These are phyloP conservation scores for Camellia granthamiana DNA, from an alignment of 148 eudicot species.

Conservation along the genomic window DNA sequence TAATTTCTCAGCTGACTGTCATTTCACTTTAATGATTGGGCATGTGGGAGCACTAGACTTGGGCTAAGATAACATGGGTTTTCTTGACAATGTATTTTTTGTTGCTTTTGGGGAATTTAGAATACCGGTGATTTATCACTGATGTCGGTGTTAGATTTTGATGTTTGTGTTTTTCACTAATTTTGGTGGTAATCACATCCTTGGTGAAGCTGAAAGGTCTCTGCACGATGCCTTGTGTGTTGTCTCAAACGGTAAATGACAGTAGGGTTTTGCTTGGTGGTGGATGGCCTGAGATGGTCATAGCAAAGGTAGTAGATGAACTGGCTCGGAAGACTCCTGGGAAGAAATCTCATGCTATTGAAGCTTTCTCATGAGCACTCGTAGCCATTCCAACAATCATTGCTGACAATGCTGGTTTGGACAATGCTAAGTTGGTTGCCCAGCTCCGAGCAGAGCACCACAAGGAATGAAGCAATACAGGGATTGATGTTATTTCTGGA, in stretches of 20 bases:
- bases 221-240: conserved; percentile 93
- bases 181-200: conserved; percentile 75
- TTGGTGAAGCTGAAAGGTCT: conserved; percentile 97
- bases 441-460: conserved; percentile 97
- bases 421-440: conserved; percentile 90
- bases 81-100: not conserved
- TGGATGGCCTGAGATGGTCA: conserved; percentile 99
- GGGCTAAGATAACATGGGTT: not conserved
- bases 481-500: conserved; percentile 90
- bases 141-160: not conserved
- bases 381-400: conserved; percentile 86
- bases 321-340: conserved; percentile 92
- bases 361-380: conserved; percentile 92
- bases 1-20: not conserved
- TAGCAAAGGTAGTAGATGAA: conserved; percentile 93
- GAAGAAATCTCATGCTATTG: conserved; percentile 93
- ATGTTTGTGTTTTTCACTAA: not conserved
- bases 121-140: not conserved
- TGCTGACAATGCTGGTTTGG: conserved; percentile 96
- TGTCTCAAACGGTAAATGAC: conserved; percentile 93
- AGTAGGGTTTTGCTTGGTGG: conserved; percentile 92
- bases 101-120: not conserved
- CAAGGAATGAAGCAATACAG: conserved; percentile 69
- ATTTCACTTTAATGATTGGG: not conserved
- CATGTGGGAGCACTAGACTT: not conserved